These are phyloP conservation scores for Physocladia obscura DNA, from an alignment of 192 early-diverging fungal genomes.

Conservation along the genomic window DNA sequence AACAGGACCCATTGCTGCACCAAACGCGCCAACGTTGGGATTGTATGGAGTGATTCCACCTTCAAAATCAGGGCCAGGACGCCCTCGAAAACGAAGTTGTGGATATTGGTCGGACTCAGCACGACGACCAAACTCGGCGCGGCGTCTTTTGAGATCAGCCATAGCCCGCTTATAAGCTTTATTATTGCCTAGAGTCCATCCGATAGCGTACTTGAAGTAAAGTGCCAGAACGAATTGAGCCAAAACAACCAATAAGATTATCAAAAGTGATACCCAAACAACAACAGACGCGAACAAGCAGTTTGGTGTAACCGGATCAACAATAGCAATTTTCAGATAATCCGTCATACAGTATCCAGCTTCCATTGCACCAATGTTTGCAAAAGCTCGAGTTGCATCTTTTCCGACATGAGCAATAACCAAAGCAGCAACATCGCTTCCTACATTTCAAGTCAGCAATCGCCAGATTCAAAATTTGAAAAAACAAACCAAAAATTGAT, in stretches of 20 bases:
- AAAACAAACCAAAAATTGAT: background rate
- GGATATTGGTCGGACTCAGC: background rate
- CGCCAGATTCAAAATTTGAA: background rate
- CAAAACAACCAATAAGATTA: conserved; percentile 46
- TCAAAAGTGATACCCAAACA: conserved; percentile 70
- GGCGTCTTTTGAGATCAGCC: conserved; percentile 15
- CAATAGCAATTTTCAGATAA: conserved; percentile 73
- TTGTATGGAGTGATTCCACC: conserved; percentile 19
- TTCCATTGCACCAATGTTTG: background rate
- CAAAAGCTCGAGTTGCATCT: conserved; percentile 39
- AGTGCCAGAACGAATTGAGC: conserved; percentile 47
- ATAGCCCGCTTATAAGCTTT: conserved; percentile 24
- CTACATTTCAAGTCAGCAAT: background rate
- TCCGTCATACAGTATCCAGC: conserved; percentile 72
- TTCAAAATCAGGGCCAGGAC: conserved; percentile 4
- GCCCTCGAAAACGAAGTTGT: background rate
- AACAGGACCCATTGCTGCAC: background rate
- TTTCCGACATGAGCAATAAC: conserved; percentile 52
- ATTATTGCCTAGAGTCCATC: conserved; percentile 39
- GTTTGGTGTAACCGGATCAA: conserved; percentile 75
- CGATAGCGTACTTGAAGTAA: conserved; percentile 42
- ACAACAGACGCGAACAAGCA: conserved; percentile 80
- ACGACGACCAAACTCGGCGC: background rate
- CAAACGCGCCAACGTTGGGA: conserved; percentile 1
- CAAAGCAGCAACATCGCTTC: background rate